Conservation (phyloP, 2,329 filamentous ascomycete genomes). For the Orbilia quercus region DNA sequence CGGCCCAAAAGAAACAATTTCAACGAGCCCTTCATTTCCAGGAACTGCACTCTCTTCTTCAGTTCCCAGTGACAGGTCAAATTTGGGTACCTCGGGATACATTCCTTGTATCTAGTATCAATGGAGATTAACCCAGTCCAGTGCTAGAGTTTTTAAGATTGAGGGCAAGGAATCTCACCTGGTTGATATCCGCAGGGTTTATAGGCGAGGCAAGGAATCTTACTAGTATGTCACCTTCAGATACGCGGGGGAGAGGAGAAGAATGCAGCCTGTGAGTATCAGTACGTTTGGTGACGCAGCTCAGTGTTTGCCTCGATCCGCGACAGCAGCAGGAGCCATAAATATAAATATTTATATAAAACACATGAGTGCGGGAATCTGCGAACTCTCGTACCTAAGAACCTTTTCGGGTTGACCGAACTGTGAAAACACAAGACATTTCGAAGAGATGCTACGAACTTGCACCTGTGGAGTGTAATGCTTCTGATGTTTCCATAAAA, state of each 20-base stretch:
- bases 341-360: neutral
- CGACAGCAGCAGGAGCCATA: neutral
- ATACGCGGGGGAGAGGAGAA: constrained; percentile 79
- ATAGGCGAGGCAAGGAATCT: constrained; percentile 90
- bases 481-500: neutral
- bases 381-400: constrained; percentile 66
- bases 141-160: no score
- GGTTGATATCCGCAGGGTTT: constrained; percentile 98
- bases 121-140: neutral
- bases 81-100: constrained; percentile 85
- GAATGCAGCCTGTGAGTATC: constrained; percentile 70
- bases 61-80: constrained; percentile 81
- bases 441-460: constrained; percentile 81
- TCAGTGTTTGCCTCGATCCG: neutral
- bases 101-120: constrained; percentile 80
- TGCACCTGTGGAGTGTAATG: constrained; percentile 49
- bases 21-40: constrained; percentile 93
- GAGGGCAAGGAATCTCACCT: constrained; percentile 62
- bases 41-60: constrained; percentile 78
- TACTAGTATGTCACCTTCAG: constrained; percentile 78
- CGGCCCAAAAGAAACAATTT: constrained; percentile 77
- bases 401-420: constrained; percentile 81
- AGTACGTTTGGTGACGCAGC: neutral
- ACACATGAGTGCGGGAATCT: neutral
- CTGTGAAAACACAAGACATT: constrained; percentile 79